Evolutionary conservation across 768 basidiomycete genomes (phyloP).

Genomic region (Omphalotus guepiniiformis): DNA sequence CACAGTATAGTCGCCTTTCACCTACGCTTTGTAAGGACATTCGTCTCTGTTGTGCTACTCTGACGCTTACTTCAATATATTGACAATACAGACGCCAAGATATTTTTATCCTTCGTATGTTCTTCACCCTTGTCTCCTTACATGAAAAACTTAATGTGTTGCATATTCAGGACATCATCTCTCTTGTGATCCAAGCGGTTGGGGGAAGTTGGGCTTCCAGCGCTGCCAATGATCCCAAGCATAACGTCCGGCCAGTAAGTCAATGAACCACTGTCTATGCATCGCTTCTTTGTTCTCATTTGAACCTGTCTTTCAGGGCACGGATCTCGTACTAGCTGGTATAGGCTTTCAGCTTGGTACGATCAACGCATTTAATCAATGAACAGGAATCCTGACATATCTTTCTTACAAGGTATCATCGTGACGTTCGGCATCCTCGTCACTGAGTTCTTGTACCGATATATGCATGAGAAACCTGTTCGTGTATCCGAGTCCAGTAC

Average conservation of each 20-base stretch:
- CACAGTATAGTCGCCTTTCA: constrained; percentile 31
- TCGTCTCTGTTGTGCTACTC: not conserved
- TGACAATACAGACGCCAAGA: too few species aligned
- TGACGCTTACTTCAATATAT: too few species aligned
- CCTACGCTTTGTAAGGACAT: constrained; percentile 30
- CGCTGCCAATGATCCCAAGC: not conserved
- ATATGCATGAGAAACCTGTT: not conserved
- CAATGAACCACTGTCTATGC: too few species aligned
- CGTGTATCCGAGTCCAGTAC: not conserved
- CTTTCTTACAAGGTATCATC: not conserved
- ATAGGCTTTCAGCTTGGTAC: not conserved
- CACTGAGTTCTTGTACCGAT: not conserved
- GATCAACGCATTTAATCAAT: not conserved
- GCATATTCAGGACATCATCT: not conserved
- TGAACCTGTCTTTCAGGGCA: not conserved
- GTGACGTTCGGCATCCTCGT: not conserved
- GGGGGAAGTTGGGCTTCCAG: not conserved
- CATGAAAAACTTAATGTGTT: not conserved
- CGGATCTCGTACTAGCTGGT: not conserved
- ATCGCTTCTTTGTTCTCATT: too few species aligned
- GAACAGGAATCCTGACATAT: not conserved
- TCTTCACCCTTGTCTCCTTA: too few species aligned
- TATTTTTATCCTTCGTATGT: too few species aligned
- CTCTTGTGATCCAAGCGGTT: not conserved
- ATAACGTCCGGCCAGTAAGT: not conserved